Base-by-base conservation (phyloP, 2,329 filamentous ascomycete genomes). In the Leptographium galeiforme region DNA sequence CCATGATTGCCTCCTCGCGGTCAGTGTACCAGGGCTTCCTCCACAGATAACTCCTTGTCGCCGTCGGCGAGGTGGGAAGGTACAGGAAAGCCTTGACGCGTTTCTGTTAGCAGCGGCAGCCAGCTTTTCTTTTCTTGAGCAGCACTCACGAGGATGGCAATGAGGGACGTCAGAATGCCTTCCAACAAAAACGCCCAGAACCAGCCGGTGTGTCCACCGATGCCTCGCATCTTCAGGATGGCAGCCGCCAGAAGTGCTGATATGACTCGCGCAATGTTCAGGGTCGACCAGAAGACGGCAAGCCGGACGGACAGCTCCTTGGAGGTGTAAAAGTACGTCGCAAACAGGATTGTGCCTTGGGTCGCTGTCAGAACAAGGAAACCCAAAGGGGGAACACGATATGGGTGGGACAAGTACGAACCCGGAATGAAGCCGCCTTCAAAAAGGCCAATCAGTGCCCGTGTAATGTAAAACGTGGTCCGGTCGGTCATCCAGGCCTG, bases 271-370 rank as follows among this genome's bases (percentile, higher is more conserved):
- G 70, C 58, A 64, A 70, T 19, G 60, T 64, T 73, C 32, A 74
- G 65, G 2, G 71, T 73, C 1, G 70, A 71, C 85, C 84, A 89
- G 65, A 88, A 88, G 61, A 74, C 82, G 45, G 80, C 79, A 11
- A 89, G 70, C 0, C 85, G 77, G 36, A 78, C 73, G 0, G 84
- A 81, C 1, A 89, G 68, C 62, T 89, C 85, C 51, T 72, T 73
- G 1, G 78, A 78, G 4, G 77, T 87, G 68, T 87, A 89, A 66
- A 84, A 89, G 64, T 88, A 88, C 2, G 78, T 81, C 1, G 85
- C 71, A 63, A 85, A 87, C 1, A 84, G 69, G 50, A 85, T 78
- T 12, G 75, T 76, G 57, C 43, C 50, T 52, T 34, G 16, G 8
- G 14, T 14, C 14, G 13, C 6, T 11, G 36, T 49, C 12, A 49